Conservation (phyloP, 2,329 filamentous ascomycete species). For the Penicillium glabrum region DNA sequence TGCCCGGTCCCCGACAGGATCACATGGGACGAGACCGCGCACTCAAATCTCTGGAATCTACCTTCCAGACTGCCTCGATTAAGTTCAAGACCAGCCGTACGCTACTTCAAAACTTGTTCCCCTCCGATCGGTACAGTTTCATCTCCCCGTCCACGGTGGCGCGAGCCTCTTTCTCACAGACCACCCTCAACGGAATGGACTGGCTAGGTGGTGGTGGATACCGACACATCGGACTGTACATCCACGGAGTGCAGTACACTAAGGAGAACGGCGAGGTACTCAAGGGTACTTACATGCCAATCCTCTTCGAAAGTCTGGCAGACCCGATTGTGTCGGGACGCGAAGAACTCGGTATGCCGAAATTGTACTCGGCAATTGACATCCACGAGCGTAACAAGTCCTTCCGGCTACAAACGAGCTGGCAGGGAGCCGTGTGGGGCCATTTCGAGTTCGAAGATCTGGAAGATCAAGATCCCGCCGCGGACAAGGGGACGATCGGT, state of each 20-base stretch:
- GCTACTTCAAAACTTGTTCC: slow-evolving; percentile 51
- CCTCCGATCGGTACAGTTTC: slow-evolving; percentile 45
- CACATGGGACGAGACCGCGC: slow-evolving; percentile 21
- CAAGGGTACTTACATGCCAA: slow-evolving; percentile 55
- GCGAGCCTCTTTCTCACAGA: slow-evolving; percentile 45
- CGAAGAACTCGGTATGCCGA: slow-evolving; percentile 64
- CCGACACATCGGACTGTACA: slow-evolving; percentile 58
- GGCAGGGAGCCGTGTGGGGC: slow-evolving; percentile 45
- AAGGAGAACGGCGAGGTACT: slow-evolving; percentile 50
- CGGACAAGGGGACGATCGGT: slow-evolving; percentile 18
- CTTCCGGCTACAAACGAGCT: slow-evolving; percentile 43
- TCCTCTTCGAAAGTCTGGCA: slow-evolving; percentile 59
- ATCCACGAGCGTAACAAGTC: slow-evolving; percentile 37
- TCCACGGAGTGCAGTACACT: slow-evolving; percentile 61
- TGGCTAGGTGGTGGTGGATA: slow-evolving; percentile 65
- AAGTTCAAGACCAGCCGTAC: slow-evolving; percentile 54
- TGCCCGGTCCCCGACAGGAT: slow-evolving; percentile 47
- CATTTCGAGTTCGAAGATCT: slow-evolving; percentile 40
- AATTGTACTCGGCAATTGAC: slow-evolving; percentile 56
- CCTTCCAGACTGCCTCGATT: slow-evolving; percentile 49
- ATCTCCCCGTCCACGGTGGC: slow-evolving; percentile 45
- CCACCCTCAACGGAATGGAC: slow-evolving; percentile 51
- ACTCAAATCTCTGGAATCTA: slow-evolving; percentile 30
- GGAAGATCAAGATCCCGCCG: slow-evolving; percentile 23
- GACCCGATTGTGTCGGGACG: slow-evolving; percentile 62